Conservation (phyloP, 106 monocot genomes). For the Dendrobium officinale region DNA sequence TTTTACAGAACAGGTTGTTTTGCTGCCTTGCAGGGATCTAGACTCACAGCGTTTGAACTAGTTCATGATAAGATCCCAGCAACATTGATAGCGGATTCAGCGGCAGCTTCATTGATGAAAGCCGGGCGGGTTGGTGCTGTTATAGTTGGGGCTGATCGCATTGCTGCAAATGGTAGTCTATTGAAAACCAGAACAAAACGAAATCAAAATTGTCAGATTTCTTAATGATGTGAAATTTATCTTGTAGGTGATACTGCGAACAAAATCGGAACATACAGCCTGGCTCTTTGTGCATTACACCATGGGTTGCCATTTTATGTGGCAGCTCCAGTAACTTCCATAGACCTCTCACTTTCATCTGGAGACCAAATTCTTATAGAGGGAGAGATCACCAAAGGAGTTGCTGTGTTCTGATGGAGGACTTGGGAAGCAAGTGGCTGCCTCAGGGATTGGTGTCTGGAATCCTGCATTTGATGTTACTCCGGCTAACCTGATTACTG, state of each 20-base stretch:
- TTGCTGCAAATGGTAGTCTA: constrained; percentile 78
- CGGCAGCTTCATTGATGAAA: constrained; percentile 91
- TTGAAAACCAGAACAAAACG: not conserved
- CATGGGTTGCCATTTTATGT: constrained; percentile 84
- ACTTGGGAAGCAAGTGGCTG: constrained; percentile 83
- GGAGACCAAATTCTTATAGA: constrained; percentile 82
- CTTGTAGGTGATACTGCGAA: constrained; percentile 88
- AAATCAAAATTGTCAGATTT: not conserved
- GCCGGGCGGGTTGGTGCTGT: constrained; percentile 60
- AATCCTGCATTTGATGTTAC: constrained; percentile 99
- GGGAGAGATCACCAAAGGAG: constrained; percentile 80
- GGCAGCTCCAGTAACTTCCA: constrained; percentile 85
- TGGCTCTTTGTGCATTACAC: constrained; percentile 66
- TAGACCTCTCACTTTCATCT: constrained; percentile 70
- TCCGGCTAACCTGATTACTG: constrained; percentile 75
- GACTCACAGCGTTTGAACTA: constrained; percentile 90
- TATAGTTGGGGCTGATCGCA: constrained; percentile 90
- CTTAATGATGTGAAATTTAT: not conserved
- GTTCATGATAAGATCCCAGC: constrained; percentile 94
- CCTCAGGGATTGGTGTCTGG: constrained; percentile 86
- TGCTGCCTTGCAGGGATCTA: constrained; percentile 62
- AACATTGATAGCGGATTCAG: constrained; percentile 87
- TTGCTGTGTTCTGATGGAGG: constrained; percentile 84
- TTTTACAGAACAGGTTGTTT: not conserved
- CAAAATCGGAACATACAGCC: constrained; percentile 95